phyloP scores from a whole-genome alignment of 805 yeast species.

The Metschnikowia bowlesiae region DNA sequence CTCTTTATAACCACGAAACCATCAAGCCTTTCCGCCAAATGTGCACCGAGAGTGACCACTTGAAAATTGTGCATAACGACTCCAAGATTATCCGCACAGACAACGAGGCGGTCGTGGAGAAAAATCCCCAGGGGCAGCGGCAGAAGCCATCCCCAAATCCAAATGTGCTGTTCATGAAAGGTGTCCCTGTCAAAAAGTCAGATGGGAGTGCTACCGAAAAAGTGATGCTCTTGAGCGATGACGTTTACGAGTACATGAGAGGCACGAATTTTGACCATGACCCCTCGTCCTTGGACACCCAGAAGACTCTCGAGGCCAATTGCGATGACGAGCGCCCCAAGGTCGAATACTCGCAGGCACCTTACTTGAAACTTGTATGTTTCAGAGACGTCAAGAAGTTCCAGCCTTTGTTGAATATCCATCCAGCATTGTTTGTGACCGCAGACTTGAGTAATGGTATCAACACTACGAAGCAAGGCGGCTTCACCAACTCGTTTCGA shows the following conservation, averaged over 20 bases:
- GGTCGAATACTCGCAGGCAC: conserved; percentile 24
- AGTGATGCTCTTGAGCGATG: conserved; percentile 23
- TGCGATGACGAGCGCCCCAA: conserved; percentile 6
- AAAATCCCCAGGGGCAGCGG: background rate
- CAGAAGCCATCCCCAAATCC: background rate
- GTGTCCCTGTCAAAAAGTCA: conserved; percentile 20
- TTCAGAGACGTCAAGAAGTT: conserved; percentile 49
- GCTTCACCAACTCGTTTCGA: conserved; percentile 55
- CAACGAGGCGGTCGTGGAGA: conserved; percentile 23
- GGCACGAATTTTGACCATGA: conserved; percentile 34
- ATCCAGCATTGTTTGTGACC: conserved; percentile 58
- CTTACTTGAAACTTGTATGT: conserved; percentile 63
- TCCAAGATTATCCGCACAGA: conserved; percentile 8
- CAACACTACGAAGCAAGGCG: conserved; percentile 27
- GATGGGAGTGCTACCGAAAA: conserved; percentile 4
- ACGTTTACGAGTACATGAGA: conserved; percentile 26
- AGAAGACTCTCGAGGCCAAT: background rate
- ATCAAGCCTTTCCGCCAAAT: conserved; percentile 48
- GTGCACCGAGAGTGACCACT: conserved; percentile 48
- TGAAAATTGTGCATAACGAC: conserved; percentile 45
- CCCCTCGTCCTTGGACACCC: conserved; percentile 8
- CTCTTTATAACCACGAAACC: conserved; percentile 54
- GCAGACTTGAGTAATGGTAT: conserved; percentile 53
- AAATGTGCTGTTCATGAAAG: conserved; percentile 12
- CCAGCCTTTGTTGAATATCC: conserved; percentile 48